Evolutionary conservation across 805 yeast species (phyloP).

Genomic region (Yarrowia bubula): DNA sequence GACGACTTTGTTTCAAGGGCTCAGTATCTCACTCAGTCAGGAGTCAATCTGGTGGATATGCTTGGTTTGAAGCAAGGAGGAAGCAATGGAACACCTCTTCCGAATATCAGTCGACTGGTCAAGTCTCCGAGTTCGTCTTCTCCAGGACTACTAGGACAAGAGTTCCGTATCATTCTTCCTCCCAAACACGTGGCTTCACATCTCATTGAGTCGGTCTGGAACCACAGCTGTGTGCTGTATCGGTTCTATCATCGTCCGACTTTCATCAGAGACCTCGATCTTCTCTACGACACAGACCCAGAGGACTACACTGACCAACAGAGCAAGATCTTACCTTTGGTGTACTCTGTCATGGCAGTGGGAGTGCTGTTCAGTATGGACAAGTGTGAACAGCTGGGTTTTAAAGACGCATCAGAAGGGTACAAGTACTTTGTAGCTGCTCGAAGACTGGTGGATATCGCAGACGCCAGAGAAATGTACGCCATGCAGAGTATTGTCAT

Average conservation of each 20-base stretch:
- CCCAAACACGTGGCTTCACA: conserved; percentile 69
- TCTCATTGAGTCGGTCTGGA: conserved; percentile 75
- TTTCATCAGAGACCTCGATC: conserved; percentile 67
- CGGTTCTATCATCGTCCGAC: conserved; percentile 85
- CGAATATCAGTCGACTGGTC: conserved; percentile 17
- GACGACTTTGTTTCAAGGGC: conserved; percentile 31
- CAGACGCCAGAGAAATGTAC: conserved; percentile 77
- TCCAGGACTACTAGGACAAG: conserved; percentile 41
- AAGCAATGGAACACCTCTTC: neutral
- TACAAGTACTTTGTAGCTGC: conserved; percentile 79
- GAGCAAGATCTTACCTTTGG: conserved; percentile 70
- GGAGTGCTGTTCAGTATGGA: conserved; percentile 63
- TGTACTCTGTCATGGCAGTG: conserved; percentile 84
- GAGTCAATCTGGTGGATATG: neutral
- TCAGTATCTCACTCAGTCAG: conserved; percentile 33
- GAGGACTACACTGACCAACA: conserved; percentile 68
- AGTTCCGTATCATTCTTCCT: conserved; percentile 68
- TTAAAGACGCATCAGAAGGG: conserved; percentile 54
- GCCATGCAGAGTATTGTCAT: conserved; percentile 84
- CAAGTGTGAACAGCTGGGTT: conserved; percentile 48
- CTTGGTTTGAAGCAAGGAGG: conserved; percentile 14
- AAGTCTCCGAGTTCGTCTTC: conserved; percentile 30
- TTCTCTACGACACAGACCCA: conserved; percentile 74
- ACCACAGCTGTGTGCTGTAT: conserved; percentile 79
- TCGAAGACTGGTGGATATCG: conserved; percentile 71